Evolutionary conservation across 2,329 filamentous ascomycete genomes (phyloP), one percentile per base, ranked within the genome.

Genomic region (Aspergillus piperis): DNA sequence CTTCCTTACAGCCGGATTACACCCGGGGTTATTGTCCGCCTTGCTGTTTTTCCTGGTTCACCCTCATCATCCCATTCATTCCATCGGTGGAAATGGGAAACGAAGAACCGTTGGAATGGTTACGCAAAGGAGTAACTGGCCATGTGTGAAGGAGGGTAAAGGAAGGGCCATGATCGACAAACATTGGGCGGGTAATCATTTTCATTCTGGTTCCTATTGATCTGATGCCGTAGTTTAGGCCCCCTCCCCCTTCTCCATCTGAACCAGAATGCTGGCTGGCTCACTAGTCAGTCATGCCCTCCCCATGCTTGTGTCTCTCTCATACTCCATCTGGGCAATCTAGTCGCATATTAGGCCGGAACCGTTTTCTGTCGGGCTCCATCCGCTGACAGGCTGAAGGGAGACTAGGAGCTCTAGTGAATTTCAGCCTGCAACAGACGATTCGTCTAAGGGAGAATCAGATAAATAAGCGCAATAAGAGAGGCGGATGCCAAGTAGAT

Each of bases 331-430:
- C 30, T 50, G 48, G 49, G 21, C 11, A 32, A 36, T 50, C 55
- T 42, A 54, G 50, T 57, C 36, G 47, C 52, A 59, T 36, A 36
- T 62, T 62, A 63, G 62, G 58, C 61, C 32, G 60, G 58, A 58
- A 60, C 64, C 64, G 64, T 66, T 66, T 66, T 66, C 64, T 66
- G 64, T 66, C 64, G 62, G 62, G 60, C 64, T 57, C 64, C 58
- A 66, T 60, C 58, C 58, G 60, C 60, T 62, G 58, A 57, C 61
- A 49, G 58, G 21, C 54, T 54, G 58, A 58, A 44, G 60, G 52
- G 41, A 25, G 53, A 49, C 53, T 58, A 21, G 52, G 50, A 54
- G 51, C 7, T 30, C 17, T 23, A 48, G 51, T 44, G 54, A 36
- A 57, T 52, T 39, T 53, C 53, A 48, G 36, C 47, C 54, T 54